phyloP scores from a whole-genome alignment of 2,329 filamentous ascomycete genomes.

The Neofusicoccum sp. region DNA sequence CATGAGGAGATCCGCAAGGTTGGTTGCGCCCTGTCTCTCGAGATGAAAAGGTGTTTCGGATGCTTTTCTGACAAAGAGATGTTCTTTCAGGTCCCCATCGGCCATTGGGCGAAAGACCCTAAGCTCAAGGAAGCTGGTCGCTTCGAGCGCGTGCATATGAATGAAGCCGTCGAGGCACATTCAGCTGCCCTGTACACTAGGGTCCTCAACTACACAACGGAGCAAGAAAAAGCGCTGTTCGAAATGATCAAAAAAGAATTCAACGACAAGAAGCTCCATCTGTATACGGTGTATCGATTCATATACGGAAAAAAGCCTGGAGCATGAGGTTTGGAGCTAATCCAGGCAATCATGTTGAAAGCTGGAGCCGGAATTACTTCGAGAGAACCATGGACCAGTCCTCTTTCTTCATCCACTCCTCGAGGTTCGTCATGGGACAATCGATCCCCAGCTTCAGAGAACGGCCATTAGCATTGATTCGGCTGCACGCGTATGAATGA shows the following conservation, averaged over 20 bases:
- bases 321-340: too few species aligned
- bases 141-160: conserved; percentile 30
- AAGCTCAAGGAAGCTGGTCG: conserved; percentile 36
- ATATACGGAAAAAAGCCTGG: background rate
- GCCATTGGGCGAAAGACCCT: conserved; percentile 30
- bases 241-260: background rate
- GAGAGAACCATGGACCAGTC: conserved; percentile 26
- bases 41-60: too few species aligned
- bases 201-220: conserved; percentile 14
- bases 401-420: conserved; percentile 29
- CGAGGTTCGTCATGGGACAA: conserved; percentile 31
- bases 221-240: conserved; percentile 14
- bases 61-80: conserved; percentile 23
- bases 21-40: too few species aligned
- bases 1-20: conserved; percentile 25
- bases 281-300: conserved; percentile 2
- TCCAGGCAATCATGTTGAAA: too few species aligned
- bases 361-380: background rate
- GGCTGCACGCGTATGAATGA: conserved; percentile 14
- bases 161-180: conserved; percentile 39
- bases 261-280: conserved; percentile 1
- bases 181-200: conserved; percentile 36
- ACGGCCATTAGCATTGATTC: conserved; percentile 20
- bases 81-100: conserved; percentile 28
- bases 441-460: conserved; percentile 43